Conservation (phyloP, 768 basidiomycete genomes). For the Termitomyces bulborhizus region DNA sequence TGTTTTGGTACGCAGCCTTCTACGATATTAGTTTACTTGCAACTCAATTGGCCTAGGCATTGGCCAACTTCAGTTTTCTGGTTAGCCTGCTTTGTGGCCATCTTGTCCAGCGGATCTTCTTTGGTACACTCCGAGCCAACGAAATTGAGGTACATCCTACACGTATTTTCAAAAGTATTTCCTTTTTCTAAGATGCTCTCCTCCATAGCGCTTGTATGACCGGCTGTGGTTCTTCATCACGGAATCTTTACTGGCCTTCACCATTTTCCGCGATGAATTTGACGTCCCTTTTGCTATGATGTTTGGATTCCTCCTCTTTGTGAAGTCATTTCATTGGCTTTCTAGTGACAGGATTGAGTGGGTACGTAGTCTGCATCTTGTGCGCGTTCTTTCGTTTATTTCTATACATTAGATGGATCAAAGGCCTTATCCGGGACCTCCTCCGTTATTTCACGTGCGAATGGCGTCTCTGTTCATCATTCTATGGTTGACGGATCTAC, state of each 20-base stretch:
- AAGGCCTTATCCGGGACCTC: slow-evolving; percentile 79
- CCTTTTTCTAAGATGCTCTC: background rate
- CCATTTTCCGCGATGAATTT: slow-evolving; percentile 95
- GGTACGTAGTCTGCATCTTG: slow-evolving; percentile 36
- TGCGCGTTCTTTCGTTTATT: slow-evolving; percentile 3
- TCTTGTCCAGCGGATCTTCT: slow-evolving; percentile 81
- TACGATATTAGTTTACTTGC: background rate
- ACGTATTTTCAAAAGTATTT: background rate
- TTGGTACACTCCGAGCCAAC: slow-evolving; percentile 78
- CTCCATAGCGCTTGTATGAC: slow-evolving; percentile 81
- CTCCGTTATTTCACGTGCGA: slow-evolving; percentile 78
- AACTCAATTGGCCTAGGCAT: slow-evolving; percentile 43
- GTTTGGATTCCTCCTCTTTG: slow-evolving; percentile 91
- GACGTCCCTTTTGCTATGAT: slow-evolving; percentile 88
- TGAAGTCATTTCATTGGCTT: slow-evolving; percentile 99
- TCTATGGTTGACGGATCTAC: slow-evolving; percentile 68
- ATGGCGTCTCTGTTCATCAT: slow-evolving; percentile 68
- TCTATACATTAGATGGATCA: slow-evolving; percentile 85
- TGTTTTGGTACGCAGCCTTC: slow-evolving; percentile 58
- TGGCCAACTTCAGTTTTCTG: slow-evolving; percentile 87
- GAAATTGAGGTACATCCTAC: slow-evolving; percentile 77
- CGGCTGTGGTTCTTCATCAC: slow-evolving; percentile 97
- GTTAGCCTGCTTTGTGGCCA: slow-evolving; percentile 72
- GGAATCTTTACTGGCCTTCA: slow-evolving; percentile 92
- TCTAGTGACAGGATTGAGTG: slow-evolving; percentile 94